Evolutionary conservation across 305 asterid species (phyloP).

Genomic region (Striga hermonthica): DNA sequence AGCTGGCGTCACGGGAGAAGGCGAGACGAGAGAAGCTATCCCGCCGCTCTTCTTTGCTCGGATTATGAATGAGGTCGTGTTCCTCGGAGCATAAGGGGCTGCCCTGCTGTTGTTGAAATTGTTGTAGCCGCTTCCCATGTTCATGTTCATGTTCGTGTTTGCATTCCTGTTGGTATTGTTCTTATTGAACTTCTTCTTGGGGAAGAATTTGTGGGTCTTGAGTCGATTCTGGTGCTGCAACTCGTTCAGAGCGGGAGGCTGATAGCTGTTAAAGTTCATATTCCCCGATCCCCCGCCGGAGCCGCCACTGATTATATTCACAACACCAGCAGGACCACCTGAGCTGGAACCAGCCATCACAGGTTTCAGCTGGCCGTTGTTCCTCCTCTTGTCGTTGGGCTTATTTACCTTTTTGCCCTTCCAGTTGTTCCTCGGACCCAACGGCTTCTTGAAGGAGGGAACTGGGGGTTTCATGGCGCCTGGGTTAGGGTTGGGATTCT

Average conservation of each 20-base stretch:
- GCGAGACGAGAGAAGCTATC: slow-evolving; percentile 68
- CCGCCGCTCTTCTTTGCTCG: slow-evolving; percentile 85
- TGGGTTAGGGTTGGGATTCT: slow-evolving; percentile 46
- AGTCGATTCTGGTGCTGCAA: slow-evolving; percentile 69
- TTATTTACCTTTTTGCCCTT: slow-evolving; percentile 67
- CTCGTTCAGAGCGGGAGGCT: slow-evolving; percentile 64
- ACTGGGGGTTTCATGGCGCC: slow-evolving; percentile 38
- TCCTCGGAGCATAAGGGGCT: slow-evolving; percentile 76
- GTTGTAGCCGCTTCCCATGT: slow-evolving; percentile 31
- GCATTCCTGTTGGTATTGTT: not conserved
- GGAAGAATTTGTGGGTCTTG: slow-evolving; percentile 56
- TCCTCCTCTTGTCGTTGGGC: slow-evolving; percentile 50
- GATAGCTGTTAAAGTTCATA: slow-evolving; percentile 43
- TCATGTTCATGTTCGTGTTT: slow-evolving; percentile 21
- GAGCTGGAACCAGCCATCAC: slow-evolving; percentile 30
- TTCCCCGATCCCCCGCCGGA: too few species aligned
- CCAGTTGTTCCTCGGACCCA: slow-evolving; percentile 78
- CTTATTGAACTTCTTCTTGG: slow-evolving; percentile 55
- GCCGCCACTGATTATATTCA: too few species aligned
- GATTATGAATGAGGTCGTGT: slow-evolving; percentile 67
- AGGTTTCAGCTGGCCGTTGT: slow-evolving; percentile 31
- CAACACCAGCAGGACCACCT: not conserved
- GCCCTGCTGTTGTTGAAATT: slow-evolving; percentile 27
- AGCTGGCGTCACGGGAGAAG: slow-evolving; percentile 67
- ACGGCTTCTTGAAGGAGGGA: slow-evolving; percentile 42